Conservation (phyloP, 164 flowering plant genomes). For the Amborella trichopoda region DNA sequence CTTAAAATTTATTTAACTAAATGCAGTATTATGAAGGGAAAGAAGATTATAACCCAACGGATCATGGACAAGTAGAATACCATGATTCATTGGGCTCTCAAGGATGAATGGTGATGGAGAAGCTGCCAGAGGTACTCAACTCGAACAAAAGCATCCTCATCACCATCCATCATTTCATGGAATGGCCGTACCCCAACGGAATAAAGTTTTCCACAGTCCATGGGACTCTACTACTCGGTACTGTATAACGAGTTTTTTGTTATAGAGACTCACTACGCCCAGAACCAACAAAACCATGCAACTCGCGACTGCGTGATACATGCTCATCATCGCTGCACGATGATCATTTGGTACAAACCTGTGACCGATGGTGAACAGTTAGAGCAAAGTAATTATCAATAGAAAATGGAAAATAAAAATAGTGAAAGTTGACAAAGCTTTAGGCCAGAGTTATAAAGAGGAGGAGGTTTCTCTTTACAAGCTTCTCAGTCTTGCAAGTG, state of each 20-base stretch:
- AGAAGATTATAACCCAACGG: neutral
- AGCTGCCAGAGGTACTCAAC: no score
- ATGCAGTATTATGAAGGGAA: neutral
- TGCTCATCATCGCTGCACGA: slow-evolving; percentile 90
- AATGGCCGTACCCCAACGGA: neutral
- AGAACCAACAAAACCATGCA: slow-evolving; percentile 45
- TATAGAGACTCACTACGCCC: slow-evolving; percentile 28
- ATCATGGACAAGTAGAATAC: neutral
- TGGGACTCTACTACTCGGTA: no score
- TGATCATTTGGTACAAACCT: slow-evolving; percentile 89
- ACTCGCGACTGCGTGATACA: slow-evolving; percentile 74
- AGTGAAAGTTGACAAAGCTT: neutral
- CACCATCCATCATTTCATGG: neutral
- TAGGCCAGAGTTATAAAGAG: neutral
- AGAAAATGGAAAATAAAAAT: neutral
- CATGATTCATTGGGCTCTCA: neutral
- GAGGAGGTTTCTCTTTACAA: slow-evolving; percentile 25
- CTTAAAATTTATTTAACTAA: neutral
- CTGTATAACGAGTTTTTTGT: neutral
- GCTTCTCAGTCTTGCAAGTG: slow-evolving; percentile 85
- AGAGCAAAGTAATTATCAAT: neutral
- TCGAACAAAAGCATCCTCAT: no score
- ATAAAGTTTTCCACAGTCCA: neutral
- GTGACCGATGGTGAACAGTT: no score
- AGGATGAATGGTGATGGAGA: neutral